Evolutionary conservation across 768 basidiomycete genomes (phyloP), one percentile per base, ranked within the genome.

Genomic region (Melanogaster broomeanus): DNA sequence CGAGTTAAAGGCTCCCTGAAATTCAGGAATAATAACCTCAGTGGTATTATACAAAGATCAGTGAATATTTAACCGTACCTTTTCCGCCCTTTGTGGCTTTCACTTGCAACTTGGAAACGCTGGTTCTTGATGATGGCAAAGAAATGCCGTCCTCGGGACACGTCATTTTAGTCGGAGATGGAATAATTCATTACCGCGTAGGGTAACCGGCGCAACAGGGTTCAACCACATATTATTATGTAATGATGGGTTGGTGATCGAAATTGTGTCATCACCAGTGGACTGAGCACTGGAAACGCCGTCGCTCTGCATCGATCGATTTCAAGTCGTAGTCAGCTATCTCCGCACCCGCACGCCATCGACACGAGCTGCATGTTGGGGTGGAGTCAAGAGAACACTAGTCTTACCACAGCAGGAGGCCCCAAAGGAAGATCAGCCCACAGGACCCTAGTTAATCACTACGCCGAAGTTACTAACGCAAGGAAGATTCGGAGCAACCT

Each of bases 131-230:
- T 50, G 49, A 52, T 47, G 52, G 57, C 54, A 62, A 42, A 49
- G 54, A 57, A 67, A 56, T 70, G 68, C 68, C 67, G 66, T 48
- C 56, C 11, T 59, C 60, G 40, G 65, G 55, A 48, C 42, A 7
- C 48, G 16, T 28, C 19, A 39, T 51, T 68, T 53, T 1, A 62
- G 10, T 60, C 66, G 65, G 65, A 64, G 66, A 57, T 35, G 1
- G 3, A 60, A 66, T 34, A 15, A 9, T 51, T 51, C 57, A 61
- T 53, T 52, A 53, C 64, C 63, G 63, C 53, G 40, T 37, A 33
- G 3, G 59, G 10, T 30, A 24, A n/a, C n/a, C n/a, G n/a, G n/a
- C n/a, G n/a, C 27, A 3, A 11, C 13, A 47, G 21, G 34, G 45
- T 48, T 53, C 59, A 46, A 22, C 44, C 30, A 5, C 28, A 44